phyloP scores from a whole-genome alignment of 371 early-diverging fungal genomes.

The Synchytrium microbalum region DNA sequence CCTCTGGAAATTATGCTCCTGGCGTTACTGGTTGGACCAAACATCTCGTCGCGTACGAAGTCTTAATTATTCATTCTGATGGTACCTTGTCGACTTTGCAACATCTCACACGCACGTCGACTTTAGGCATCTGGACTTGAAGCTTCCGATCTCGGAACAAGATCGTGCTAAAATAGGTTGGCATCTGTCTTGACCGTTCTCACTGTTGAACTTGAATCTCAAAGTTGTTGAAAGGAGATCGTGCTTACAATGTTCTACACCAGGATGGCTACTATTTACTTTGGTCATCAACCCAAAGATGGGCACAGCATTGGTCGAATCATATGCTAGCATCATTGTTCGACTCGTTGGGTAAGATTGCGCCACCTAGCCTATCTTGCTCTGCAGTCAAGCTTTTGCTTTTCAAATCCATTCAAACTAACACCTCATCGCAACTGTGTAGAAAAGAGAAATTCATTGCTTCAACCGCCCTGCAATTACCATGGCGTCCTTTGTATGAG shows the following conservation, averaged over 20 bases:
- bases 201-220: no score
- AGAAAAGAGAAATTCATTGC: slow-evolving; percentile 39
- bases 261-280: slow-evolving; percentile 51
- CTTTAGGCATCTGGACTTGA: slow-evolving; percentile 52
- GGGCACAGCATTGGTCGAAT: slow-evolving; percentile 51
- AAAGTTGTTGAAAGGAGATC: no score
- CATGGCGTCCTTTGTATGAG: slow-evolving; percentile 70
- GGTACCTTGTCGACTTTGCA: no score
- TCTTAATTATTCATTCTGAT: no score
- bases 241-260: no score
- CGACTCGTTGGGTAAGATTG: slow-evolving; percentile 57
- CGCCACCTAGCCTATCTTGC: no score
- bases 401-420: not conserved
- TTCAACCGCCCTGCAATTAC: slow-evolving; percentile 46
- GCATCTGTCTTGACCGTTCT: no score
- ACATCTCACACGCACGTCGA: no score
- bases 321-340: slow-evolving; percentile 44
- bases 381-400: not conserved
- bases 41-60: slow-evolving; percentile 44
- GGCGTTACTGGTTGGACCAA: slow-evolving; percentile 52
- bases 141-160: slow-evolving; percentile 50
- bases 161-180: no score
- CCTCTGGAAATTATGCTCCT: slow-evolving; percentile 52
- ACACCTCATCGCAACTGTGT: not conserved
- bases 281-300: slow-evolving; percentile 52